A percentile compares a stretch with the other conserved stretches of the same genome.
These are phyloP conservation scores for Dalbergia cultrata DNA, from an alignment of 306 rosid species.

Conservation along the genomic window DNA sequence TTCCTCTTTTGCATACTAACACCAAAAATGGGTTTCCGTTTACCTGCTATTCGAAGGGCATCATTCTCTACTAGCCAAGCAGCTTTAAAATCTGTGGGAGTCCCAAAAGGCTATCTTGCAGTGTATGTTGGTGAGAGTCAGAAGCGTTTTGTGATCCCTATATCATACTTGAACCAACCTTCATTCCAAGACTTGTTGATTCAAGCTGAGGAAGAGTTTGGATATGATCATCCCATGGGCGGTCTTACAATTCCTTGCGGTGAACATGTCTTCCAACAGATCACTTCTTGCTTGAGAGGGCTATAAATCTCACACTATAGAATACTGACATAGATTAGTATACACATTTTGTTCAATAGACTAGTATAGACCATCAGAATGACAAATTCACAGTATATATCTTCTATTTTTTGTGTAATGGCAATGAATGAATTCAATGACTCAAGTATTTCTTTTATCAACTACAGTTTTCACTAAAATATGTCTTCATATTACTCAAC, in stretches of 20 bases:
- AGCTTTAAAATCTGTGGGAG: too few species aligned
- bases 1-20: not conserved
- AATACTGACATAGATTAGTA: slow-evolving; percentile 29
- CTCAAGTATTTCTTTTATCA: not conserved
- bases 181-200: too few species aligned
- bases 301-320: slow-evolving; percentile 11
- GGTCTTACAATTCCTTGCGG: slow-evolving; percentile 52
- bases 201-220: too few species aligned
- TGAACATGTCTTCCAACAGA: slow-evolving; percentile 35
- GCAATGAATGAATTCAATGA: slow-evolving; percentile 15
- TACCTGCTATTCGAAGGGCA: too few species aligned
- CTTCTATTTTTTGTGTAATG: not conserved
- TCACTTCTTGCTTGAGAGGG: slow-evolving; percentile 39
- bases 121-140: too few species aligned
- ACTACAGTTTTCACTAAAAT: not conserved
- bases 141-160: too few species aligned
- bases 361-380: not conserved
- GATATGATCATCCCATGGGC: too few species aligned
- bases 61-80: too few species aligned
- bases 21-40: slow-evolving; percentile 48
- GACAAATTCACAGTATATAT: not conserved
- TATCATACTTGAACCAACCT: too few species aligned
- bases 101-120: too few species aligned
- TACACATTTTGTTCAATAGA: slow-evolving; percentile 27
- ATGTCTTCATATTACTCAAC: too few species aligned